Evolutionary conservation across 768 basidiomycete species (phyloP).

Genomic region (Melanogaster broomeanus): DNA sequence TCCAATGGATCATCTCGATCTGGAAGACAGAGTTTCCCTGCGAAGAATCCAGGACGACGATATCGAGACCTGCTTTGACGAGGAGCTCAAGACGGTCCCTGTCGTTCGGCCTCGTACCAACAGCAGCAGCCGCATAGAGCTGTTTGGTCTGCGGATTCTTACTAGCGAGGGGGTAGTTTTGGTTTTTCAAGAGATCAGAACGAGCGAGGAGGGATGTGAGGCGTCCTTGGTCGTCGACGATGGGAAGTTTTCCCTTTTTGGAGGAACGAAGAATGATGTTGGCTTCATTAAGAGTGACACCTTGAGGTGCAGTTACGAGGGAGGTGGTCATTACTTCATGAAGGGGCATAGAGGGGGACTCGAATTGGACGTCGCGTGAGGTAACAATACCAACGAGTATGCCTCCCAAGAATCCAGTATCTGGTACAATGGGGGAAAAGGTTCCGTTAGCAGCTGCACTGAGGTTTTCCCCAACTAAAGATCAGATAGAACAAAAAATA

Average conservation of each 20-base stretch:
- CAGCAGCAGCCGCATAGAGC: conserved; percentile 92
- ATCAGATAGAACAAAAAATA: conserved; percentile 23
- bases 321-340: conserved; percentile 86
- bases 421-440: conserved; percentile 45
- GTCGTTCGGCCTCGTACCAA: conserved; percentile 91
- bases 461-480: background rate
- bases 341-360: conserved; percentile 62
- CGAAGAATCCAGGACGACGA: conserved; percentile 92
- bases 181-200: conserved; percentile 96
- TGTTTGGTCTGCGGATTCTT: conserved; percentile 92
- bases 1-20: conserved; percentile 92
- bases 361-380: conserved; percentile 94
- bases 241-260: conserved; percentile 97
- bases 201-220: conserved; percentile 88
- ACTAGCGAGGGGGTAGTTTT: conserved; percentile 92
- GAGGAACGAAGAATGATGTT: conserved; percentile 93
- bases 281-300: conserved; percentile 88
- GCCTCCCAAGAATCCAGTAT: conserved; percentile 83
- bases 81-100: conserved; percentile 82
- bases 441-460: conserved; percentile 20
- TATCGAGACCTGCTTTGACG: conserved; percentile 93
- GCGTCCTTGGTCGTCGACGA: conserved; percentile 64
- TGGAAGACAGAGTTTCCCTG: conserved; percentile 96
- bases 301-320: conserved; percentile 84
- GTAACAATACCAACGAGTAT: conserved; percentile 97